Conservation (phyloP, 2,329 filamentous ascomycete genomes). For the Sordariomycetes sp. region DNA sequence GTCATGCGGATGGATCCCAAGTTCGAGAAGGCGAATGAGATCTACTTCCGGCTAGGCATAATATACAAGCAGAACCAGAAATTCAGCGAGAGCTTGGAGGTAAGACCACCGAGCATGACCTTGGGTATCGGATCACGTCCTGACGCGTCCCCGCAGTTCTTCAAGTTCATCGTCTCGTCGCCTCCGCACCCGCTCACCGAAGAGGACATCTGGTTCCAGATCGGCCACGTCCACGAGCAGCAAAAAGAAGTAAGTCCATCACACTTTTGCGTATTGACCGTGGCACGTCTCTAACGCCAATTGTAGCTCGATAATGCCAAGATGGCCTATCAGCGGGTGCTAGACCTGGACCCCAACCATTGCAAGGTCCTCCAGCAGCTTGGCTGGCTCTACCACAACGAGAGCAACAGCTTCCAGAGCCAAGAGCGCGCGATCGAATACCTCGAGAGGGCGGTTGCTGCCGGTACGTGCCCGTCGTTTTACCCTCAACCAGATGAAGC, state of each 20-base stretch:
- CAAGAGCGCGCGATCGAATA: constrained; percentile 97
- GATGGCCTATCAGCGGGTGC: constrained; percentile 78
- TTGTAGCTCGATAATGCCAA: constrained; percentile 86
- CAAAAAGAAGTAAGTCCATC: constrained; percentile 84
- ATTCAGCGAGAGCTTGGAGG: constrained; percentile 82
- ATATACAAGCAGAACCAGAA: constrained; percentile 99
- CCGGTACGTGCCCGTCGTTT: constrained; percentile 47
- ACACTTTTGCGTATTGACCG: too few relatives aligned
- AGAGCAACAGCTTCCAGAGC: constrained; percentile 79
- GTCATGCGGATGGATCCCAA: constrained; percentile 98
- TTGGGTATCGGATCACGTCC: not conserved
- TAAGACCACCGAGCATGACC: constrained; percentile 25
- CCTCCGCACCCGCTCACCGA: constrained; percentile 87
- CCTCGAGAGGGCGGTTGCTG: constrained; percentile 87
- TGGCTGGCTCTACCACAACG: constrained; percentile 94
- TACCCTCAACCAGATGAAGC: not conserved
- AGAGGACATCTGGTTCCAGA: constrained; percentile 99
- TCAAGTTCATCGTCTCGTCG: constrained; percentile 92
- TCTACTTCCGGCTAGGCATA: constrained; percentile 97
- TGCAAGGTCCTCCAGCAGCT: constrained; percentile 97
- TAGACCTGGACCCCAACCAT: constrained; percentile 89
- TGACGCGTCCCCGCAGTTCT: constrained; percentile 49
- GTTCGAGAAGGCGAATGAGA: constrained; percentile 98
- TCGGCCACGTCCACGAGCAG: constrained; percentile 96
- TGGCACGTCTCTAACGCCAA: constrained; percentile 14